Evolutionary conservation across 345 rosid genomes (phyloP).

Genomic region (Populus tremula): DNA sequence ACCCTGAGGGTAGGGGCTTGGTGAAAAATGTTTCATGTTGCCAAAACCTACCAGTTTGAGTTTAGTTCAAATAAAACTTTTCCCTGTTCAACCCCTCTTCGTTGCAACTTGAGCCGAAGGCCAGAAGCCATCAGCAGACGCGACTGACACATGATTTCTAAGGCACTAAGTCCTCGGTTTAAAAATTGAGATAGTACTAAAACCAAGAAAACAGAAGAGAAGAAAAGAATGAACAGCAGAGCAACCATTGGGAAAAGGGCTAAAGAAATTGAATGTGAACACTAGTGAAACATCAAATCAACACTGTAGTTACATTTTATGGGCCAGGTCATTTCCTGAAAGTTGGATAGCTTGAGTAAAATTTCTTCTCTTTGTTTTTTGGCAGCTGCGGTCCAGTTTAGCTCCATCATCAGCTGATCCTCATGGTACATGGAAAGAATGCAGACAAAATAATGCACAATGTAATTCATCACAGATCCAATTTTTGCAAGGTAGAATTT

Average conservation of each 20-base stretch:
- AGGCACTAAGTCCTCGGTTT: not conserved
- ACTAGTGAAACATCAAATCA: not conserved
- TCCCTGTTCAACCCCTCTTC: not conserved
- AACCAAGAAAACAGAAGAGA: not conserved
- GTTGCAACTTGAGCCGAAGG: not conserved
- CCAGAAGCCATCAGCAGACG: not conserved
- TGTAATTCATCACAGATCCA: conserved; percentile 31
- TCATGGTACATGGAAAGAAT: conserved; percentile 20
- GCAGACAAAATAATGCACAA: conserved; percentile 20
- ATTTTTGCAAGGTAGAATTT: conserved; percentile 27
- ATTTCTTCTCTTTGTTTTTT: conserved; percentile 8
- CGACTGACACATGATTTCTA: not conserved
- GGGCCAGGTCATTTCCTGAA: not conserved
- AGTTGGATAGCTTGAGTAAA: not conserved
- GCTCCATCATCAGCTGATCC: conserved; percentile 32
- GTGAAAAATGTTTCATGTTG: not conserved
- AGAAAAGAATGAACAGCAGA: not conserved
- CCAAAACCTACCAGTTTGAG: not conserved
- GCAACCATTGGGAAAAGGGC: not conserved
- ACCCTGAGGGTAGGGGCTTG: not conserved
- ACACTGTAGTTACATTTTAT: not conserved
- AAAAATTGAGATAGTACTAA: not conserved
- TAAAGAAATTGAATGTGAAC: not conserved
- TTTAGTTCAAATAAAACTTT: not conserved
- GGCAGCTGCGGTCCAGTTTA: conserved; percentile 23